phyloP scores from a whole-genome alignment of 1,139 yeast genomes.

The Pichia sp. region DNA sequence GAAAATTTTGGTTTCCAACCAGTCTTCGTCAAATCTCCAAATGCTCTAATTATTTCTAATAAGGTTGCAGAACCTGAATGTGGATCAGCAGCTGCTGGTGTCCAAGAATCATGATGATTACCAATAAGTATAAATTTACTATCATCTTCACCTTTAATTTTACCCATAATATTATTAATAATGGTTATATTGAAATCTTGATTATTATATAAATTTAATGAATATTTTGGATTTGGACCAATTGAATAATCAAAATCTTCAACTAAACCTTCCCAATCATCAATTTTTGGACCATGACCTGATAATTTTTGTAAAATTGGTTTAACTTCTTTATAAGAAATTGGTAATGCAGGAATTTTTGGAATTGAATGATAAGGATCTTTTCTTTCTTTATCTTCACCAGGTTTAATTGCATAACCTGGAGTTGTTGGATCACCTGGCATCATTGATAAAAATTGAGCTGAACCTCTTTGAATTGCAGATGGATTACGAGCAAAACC shows the following conservation, averaged over 20 bases:
- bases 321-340: slow-evolving; percentile 49
- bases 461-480: slow-evolving; percentile 77
- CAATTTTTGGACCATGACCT: slow-evolving; percentile 43
- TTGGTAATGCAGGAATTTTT: slow-evolving; percentile 56
- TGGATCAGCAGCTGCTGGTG: slow-evolving; percentile 67
- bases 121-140: slow-evolving; percentile 52
- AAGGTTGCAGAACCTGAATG: slow-evolving; percentile 58
- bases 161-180: slow-evolving; percentile 55
- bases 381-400: slow-evolving; percentile 42
- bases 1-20: slow-evolving; percentile 67
- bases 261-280: slow-evolving; percentile 39
- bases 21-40: slow-evolving; percentile 39
- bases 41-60: slow-evolving; percentile 52
- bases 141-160: slow-evolving; percentile 44
- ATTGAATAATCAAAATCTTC: slow-evolving; percentile 41
- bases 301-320: slow-evolving; percentile 50
- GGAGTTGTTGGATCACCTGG: slow-evolving; percentile 95
- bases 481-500: slow-evolving; percentile 70
- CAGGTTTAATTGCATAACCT: slow-evolving; percentile 63
- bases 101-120: slow-evolving; percentile 72
- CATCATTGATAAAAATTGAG: slow-evolving; percentile 62
- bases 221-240: slow-evolving; percentile 52
- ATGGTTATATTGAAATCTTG: slow-evolving; percentile 56
- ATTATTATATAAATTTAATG: slow-evolving; percentile 45
- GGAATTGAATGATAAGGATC: slow-evolving; percentile 50